Conservation (phyloP, 2,329 filamentous ascomycete genomes). For the Tricladium varicosporioides region DNA sequence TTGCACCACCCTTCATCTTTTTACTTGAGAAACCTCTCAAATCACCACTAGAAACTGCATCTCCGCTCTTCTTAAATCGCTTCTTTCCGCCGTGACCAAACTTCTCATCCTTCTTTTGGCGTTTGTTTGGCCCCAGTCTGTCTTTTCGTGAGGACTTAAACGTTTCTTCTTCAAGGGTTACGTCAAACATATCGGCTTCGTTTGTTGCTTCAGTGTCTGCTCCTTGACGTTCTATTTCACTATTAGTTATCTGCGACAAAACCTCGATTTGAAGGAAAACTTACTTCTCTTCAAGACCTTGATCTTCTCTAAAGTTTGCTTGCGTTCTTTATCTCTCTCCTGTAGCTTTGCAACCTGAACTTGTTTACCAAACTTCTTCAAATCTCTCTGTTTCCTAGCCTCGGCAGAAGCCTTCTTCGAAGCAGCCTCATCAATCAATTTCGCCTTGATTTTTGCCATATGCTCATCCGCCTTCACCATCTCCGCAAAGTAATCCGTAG, state of each 20-base stretch:
- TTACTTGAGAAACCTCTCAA: slow-evolving; percentile 75
- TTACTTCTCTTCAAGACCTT: slow-evolving; percentile 91
- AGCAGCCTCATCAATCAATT: slow-evolving; percentile 88
- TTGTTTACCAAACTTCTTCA: slow-evolving; percentile 99
- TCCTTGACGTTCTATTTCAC: slow-evolving; percentile 73
- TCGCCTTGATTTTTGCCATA: slow-evolving; percentile 95
- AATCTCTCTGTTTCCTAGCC: slow-evolving; percentile 84
- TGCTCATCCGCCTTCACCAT: slow-evolving; percentile 99
- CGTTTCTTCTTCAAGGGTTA: slow-evolving; percentile 66
- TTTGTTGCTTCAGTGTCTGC: slow-evolving; percentile 56
- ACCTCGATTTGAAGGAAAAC: slow-evolving; percentile 39
- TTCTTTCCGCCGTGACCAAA: slow-evolving; percentile 98
- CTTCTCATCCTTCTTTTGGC: slow-evolving; percentile 91
- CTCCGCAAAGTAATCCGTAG: slow-evolving; percentile 95
- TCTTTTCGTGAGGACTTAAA: slow-evolving; percentile 41
- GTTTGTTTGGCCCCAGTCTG: slow-evolving; percentile 62
- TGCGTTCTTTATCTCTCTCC: slow-evolving; percentile 89
- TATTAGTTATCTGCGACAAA: slow-evolving; percentile 20
- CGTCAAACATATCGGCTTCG: slow-evolving; percentile 88
- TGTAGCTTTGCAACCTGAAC: slow-evolving; percentile 95
- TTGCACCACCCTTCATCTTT: slow-evolving; percentile 72
- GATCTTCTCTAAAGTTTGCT: slow-evolving; percentile 92
- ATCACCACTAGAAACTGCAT: slow-evolving; percentile 80
- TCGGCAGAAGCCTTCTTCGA: slow-evolving; percentile 90
- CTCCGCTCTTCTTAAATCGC: slow-evolving; percentile 83